Evolutionary conservation across 768 basidiomycete species (phyloP), one percentile per base, ranked within the genome.

Genomic region (Termitomyces heimii): DNA sequence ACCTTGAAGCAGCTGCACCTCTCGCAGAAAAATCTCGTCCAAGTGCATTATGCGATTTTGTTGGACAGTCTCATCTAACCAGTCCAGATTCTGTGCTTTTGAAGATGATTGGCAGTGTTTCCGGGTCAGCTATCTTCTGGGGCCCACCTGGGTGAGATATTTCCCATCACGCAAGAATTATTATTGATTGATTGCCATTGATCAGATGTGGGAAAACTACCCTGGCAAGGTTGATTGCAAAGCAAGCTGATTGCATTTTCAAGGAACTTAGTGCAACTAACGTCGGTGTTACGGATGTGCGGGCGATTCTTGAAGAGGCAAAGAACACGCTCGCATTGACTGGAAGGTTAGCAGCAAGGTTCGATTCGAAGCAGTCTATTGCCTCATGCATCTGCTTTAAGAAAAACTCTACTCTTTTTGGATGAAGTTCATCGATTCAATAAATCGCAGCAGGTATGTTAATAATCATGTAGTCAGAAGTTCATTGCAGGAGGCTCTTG

Each of bases 381-480:
- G 26, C 10, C 45, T 67, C 64, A 40, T 35, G 20, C 31, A 35
- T 13, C 12, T 26, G 32, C 58, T n/a, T 8, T 28, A 31, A 90
- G 88, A 63, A 78, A 79, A 60, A 94, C 91, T 0, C 73, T 90
- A 28, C 65, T 94, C 14, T 94, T 93, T 69, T 69, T 93, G 55
- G 92, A 94, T 63, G 92, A 94, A 69, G 84, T 94, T 14, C 92
- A 92, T 70, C 82, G 89, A 0, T 90, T 89, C 65, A 88, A 82
- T 66, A 86, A 82, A 63, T 72, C 81, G 8, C 85, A 88, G 59
- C 88, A 90, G 70, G 86, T 85, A 56, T 26, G 64, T 53, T 46
- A 4, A 24, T 22, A 2, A 29, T 9, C 29, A 20, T 37, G 18
- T 13, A 18, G 18, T 39, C 31, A 20, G 45, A 43, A 49, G 47